Base-by-base conservation (phyloP, 2,329 filamentous ascomycete genomes). In the Colletotrichum tamarilloi region DNA sequence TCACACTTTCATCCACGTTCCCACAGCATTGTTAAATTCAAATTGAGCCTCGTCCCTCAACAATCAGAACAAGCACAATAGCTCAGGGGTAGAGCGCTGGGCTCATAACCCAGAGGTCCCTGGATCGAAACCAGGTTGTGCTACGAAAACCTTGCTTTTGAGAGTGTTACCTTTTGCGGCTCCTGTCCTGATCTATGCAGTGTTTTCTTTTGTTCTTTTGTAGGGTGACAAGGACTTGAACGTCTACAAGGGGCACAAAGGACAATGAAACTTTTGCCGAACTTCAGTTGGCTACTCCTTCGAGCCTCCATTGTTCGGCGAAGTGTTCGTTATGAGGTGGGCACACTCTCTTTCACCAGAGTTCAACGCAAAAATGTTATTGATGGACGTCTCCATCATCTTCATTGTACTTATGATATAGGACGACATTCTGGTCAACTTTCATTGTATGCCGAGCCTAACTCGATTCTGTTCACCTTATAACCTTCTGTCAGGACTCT, bases 81-180 rank as follows among this genome's bases (percentile, higher is more conserved):
- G 62, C 62, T 64, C 62, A 64, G 62, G 62, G 62, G 62, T 55
- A 64, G 62, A 64, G 62, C 62, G 49, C 62, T 64, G 62, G 62
- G 62, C 49, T 64, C 62, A 55, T 64, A 64, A 64, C 62, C 62
- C 62, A 64, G 62, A 64, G 62, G 62, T 64, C 62, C 62, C 62
- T 55, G 62, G 62, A 64, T 64, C 62, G 62, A 64, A 64, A 64
- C 62, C 22, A 64, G 62, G 62, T 64, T 64, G 49, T 64, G 62
- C 62, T 64, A 64, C 2, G 0, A 8, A 2, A 1, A 1, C 1
- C 9, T 5, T 5, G 3, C 1, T 24, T 38, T 59, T 59, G 30
- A 1, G 2, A 1, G 1, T 62, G 22, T 35, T 7, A 1, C 19
- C 11, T 32, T 19, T 16, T 35, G 6, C 8, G 6, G 7, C 2